Conservation (phyloP, 306 rosid genomes). For the Crotalaria pallida region DNA sequence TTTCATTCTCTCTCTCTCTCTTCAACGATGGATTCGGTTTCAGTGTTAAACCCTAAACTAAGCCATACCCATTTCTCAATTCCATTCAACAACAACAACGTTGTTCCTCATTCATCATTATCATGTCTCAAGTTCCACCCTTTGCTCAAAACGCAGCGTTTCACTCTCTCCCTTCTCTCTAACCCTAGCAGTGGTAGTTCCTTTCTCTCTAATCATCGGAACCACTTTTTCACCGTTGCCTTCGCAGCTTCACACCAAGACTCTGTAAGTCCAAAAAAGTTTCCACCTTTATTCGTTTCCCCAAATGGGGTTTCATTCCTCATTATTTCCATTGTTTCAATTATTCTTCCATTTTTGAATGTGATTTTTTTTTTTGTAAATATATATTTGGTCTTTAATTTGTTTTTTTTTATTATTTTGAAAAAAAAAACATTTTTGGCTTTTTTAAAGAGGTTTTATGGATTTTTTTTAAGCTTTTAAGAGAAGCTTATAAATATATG, state of each 20-base stretch:
- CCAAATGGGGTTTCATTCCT: neutral
- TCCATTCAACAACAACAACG: constrained; percentile 25
- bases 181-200: neutral
- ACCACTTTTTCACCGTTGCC: constrained; percentile 31
- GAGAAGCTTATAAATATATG: too few relatives aligned
- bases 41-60: constrained; percentile 56
- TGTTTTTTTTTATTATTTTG: too few relatives aligned
- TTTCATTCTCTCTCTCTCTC: neutral
- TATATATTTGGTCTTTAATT: too few relatives aligned
- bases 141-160: constrained; percentile 28
- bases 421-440: too few relatives aligned
- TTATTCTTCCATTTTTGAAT: too few relatives aligned
- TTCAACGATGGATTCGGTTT: constrained; percentile 48
- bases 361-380: too few relatives aligned
- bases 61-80: constrained; percentile 8
- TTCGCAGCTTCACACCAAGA: constrained; percentile 57
- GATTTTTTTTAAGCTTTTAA: too few relatives aligned
- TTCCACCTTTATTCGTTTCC: neutral
- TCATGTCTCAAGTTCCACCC: constrained; percentile 47
- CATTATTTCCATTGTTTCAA: too few relatives aligned
- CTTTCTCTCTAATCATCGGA: constrained; percentile 26
- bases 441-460: too few relatives aligned
- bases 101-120: constrained; percentile 7
- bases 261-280: constrained; percentile 38
- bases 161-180: constrained; percentile 29